Conservation (phyloP, 768 basidiomycete genomes). For the Phanerochaete sordida region DNA sequence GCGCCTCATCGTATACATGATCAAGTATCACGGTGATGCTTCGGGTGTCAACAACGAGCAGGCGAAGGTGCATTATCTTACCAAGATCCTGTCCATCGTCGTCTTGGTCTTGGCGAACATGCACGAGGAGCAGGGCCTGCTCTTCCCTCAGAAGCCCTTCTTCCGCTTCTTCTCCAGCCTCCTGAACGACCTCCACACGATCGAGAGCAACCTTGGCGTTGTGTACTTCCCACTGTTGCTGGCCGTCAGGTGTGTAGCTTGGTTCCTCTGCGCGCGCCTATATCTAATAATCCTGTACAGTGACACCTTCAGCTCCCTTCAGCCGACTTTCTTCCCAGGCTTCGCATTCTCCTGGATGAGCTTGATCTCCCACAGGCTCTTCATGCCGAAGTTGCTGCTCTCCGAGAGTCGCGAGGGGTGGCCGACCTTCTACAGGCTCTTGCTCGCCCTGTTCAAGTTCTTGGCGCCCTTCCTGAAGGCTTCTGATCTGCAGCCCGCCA, state of each 20-base stretch:
- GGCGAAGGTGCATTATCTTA: conserved; percentile 94
- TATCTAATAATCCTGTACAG: conserved; percentile 34
- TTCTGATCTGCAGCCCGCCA: conserved; percentile 73
- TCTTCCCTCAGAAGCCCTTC: conserved; percentile 97
- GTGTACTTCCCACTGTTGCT: conserved; percentile 89
- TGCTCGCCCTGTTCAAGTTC: conserved; percentile 95
- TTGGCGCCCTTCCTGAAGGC: conserved; percentile 86
- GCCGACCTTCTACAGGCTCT: conserved; percentile 92
- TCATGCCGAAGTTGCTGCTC: conserved; percentile 93
- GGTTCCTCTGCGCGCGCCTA: neutral
- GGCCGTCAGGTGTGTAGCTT: conserved; percentile 81
- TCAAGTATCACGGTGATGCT: conserved; percentile 99
- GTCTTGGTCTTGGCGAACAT: conserved; percentile 92
- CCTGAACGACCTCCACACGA: conserved; percentile 83
- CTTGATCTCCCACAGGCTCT: conserved; percentile 90
- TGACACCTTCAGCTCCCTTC: conserved; percentile 92
- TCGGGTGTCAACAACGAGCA: conserved; percentile 89
- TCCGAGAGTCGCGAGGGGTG: conserved; percentile 93
- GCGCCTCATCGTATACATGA: conserved; percentile 92
- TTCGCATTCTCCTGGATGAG: conserved; percentile 99
- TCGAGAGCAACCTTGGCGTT: conserved; percentile 81
- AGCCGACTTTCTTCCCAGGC: conserved; percentile 95
- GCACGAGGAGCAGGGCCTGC: conserved; percentile 89
- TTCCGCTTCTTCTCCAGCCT: conserved; percentile 98
- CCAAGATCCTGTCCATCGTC: conserved; percentile 96